Conservation (phyloP, 73 alveolate species). For the Paramecium tetraurelia region DNA sequence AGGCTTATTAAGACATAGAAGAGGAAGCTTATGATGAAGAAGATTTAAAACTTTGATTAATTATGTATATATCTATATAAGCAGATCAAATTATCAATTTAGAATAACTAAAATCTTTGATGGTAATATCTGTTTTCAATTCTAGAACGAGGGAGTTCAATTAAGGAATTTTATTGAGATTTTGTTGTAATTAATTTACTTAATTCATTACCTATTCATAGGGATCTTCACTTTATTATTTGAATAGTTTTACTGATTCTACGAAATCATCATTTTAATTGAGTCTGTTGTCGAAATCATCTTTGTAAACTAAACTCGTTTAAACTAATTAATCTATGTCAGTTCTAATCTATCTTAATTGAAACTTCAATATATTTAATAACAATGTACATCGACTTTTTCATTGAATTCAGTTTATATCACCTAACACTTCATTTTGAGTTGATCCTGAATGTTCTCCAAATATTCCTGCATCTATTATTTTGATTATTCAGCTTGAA, state of each 20-base stretch:
- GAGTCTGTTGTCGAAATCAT: neutral
- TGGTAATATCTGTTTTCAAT: neutral
- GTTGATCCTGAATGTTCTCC: neutral
- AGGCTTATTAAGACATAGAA: neutral
- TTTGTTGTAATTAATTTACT: neutral
- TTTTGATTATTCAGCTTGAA: conserved; percentile 17
- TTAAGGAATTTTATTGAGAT: neutral
- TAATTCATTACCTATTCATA: neutral
- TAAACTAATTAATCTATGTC: conserved; percentile 22
- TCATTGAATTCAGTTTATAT: neutral
- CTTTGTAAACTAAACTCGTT: conserved; percentile 31
- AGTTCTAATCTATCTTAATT: neutral
- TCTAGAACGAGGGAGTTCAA: neutral
- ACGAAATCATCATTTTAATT: neutral
- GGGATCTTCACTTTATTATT: conserved; percentile 1
- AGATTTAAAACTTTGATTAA: conserved; percentile 3
- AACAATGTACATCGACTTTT: neutral
- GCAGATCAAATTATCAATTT: neutral
- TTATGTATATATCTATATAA: neutral
- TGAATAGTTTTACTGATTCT: neutral
- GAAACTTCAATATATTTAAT: neutral
- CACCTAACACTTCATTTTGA: neutral
- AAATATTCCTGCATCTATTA: neutral
- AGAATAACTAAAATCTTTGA: neutral
- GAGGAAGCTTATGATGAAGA: neutral